A percentile compares a stretch with the other conserved stretches of the same genome.
These are phyloP conservation scores for Lachancea mirantina DNA, from an alignment of 805 yeast genomes.

Conservation along the genomic window DNA sequence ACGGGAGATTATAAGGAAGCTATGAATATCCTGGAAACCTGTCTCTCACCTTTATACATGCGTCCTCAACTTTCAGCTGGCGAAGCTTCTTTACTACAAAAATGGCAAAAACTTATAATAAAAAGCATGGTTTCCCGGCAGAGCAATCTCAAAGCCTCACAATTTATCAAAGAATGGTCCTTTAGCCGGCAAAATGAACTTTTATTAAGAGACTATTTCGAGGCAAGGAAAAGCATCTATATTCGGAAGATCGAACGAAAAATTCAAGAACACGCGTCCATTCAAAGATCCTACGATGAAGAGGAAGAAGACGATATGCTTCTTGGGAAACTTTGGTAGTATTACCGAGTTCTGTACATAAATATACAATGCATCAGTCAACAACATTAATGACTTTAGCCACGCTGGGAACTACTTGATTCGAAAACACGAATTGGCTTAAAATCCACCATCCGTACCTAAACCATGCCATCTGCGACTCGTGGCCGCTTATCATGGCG, in stretches of 20 bases:
- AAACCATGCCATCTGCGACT: conserved; percentile 92
- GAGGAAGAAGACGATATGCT: conserved; percentile 26
- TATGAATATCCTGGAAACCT: conserved; percentile 12
- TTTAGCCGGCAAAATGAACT: conserved; percentile 11
- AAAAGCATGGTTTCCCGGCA: conserved; percentile 14
- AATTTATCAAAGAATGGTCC: conserved; percentile 21
- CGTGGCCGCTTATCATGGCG: conserved; percentile 78
- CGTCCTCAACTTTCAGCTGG: conserved; percentile 6
- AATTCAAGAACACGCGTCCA: conserved; percentile 1
- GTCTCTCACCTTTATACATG: conserved; percentile 9
- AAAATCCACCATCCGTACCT: conserved; percentile 79
- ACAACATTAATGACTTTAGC: not conserved
- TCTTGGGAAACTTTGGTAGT: conserved; percentile 27
- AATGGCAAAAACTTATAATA: conserved; percentile 19
- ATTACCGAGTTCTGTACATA: conserved; percentile 8
- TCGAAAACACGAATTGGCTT: conserved; percentile 70
- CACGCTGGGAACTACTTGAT: too few relatives aligned
- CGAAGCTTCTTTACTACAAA: conserved; percentile 11
- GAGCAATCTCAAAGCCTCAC: conserved; percentile 11
- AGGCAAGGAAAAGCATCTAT: conserved; percentile 7
- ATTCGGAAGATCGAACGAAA: conserved; percentile 5
- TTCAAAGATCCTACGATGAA: conserved; percentile 14
- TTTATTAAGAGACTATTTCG: conserved; percentile 11
- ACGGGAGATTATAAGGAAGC: conserved; percentile 18
- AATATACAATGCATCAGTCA: not conserved